Evolutionary conservation across 768 basidiomycete genomes (phyloP).

Genomic region (Podaxis sp.): DNA sequence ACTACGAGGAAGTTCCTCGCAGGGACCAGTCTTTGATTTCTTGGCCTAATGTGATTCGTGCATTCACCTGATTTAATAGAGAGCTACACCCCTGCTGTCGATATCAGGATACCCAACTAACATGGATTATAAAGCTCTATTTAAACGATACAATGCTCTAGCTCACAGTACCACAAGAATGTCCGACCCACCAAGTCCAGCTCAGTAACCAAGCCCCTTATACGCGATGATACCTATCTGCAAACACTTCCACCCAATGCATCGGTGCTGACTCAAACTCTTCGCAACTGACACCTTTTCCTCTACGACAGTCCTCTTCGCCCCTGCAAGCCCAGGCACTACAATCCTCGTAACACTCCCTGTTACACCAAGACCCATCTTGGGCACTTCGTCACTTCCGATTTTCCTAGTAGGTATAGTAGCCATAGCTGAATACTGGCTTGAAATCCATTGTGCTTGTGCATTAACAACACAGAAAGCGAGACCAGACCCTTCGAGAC

Average conservation of each 20-base stretch:
- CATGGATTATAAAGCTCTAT: not conserved
- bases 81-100: no score
- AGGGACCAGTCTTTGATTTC: not conserved
- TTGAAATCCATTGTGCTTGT: not conserved
- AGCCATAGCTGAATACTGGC: not conserved
- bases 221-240: no score
- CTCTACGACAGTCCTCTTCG: not conserved
- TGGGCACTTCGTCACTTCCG: slow-evolving; percentile 43
- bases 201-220: not conserved
- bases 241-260: no score
- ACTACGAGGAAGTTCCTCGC: slow-evolving; percentile 12
- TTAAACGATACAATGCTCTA: not conserved
- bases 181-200: not conserved
- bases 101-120: no score
- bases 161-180: not conserved
- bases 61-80: no score
- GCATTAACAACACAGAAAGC: no score
- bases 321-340: not conserved
- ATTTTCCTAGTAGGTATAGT: slow-evolving; percentile 34
- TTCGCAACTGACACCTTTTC: not conserved
- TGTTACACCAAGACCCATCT: slow-evolving; percentile 52
- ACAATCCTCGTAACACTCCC: not conserved
- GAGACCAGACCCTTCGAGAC: no score
- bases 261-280: not conserved
- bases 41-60: not conserved